Conservation (phyloP, 495 filamentous ascomycete genomes). For the Xylaria cubensis region DNA sequence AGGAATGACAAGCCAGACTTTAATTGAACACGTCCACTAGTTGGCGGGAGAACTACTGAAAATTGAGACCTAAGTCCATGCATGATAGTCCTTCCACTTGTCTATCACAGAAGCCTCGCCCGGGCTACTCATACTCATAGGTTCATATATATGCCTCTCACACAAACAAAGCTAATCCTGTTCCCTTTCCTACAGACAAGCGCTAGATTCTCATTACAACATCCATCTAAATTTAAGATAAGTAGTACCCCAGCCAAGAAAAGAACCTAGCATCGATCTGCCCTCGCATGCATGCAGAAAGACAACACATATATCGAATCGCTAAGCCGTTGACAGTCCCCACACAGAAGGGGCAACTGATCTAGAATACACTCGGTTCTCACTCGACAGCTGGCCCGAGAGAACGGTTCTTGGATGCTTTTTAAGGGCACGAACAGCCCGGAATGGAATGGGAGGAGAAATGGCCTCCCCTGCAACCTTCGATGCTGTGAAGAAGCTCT, state of each 20-base stretch:
- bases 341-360: neutral
- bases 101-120: neutral
- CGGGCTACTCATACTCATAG: neutral
- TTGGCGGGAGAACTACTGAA: too few relatives aligned
- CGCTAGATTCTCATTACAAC: neutral
- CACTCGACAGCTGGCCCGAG: neutral
- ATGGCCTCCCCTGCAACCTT: neutral
- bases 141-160: neutral
- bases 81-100: too few relatives aligned
- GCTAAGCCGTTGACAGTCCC: neutral
- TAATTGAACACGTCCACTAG: too few relatives aligned
- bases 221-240: neutral
- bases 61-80: too few relatives aligned
- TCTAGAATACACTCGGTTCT: neutral
- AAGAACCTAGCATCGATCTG: neutral
- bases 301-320: neutral
- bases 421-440: neutral
- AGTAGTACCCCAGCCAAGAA: neutral
- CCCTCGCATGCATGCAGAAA: neutral
- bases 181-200: neutral
- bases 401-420: neutral
- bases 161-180: neutral
- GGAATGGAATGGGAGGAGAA: neutral
- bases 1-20: too few relatives aligned
- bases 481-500: too few relatives aligned